Evolutionary conservation across 768 basidiomycete species (phyloP), one percentile per base, ranked within the genome.

Genomic region (Pleurotus giganteus): DNA sequence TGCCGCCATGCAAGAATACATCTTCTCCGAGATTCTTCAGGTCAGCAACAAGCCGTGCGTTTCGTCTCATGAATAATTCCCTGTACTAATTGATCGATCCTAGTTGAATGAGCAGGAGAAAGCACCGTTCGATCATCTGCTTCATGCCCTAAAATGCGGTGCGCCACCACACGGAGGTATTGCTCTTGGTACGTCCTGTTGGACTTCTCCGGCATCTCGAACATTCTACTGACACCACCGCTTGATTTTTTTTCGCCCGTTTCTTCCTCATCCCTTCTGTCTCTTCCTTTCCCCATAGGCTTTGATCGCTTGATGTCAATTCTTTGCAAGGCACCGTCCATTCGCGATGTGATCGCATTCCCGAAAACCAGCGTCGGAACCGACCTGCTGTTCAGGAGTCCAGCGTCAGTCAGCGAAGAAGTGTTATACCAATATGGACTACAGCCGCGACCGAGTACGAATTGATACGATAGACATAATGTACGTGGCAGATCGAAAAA

Each of bases 131-230:
- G 71, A 81, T 54, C 94, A 94, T 64, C 81, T 98, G 1, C 72
- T 96, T 31, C 86, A 93, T 64, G 95, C 95, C 13, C 78, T 98
- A 55, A 76, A 77, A 63, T 92, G 86, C 69, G 95, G 95, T 55
- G 95, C 95, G 13, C 94, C 95, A 21, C 95, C 95, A 60, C 95
- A 98, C 73, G 95, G 91, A 31, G 95, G 95, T 39, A 90, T 97
- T 52, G 95, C 95, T 1, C 77, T 98, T 53, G 94, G 94, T 90
- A 67, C 52, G 76, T 71, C 46, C 51, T 47, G 27, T 47, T 61
- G 50, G 57, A 50, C 60, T 45, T 37, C 32, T 21, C 34, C 49
- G 21, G 32, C 31, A 28, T 45, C 49, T 51, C 49, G 49, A 51
- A 51, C 21, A 34, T 51, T 51, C 49, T 34, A 51, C 27, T 47